phyloP scores from a whole-genome alignment of 768 basidiomycete species.

The Calocybe indica region DNA sequence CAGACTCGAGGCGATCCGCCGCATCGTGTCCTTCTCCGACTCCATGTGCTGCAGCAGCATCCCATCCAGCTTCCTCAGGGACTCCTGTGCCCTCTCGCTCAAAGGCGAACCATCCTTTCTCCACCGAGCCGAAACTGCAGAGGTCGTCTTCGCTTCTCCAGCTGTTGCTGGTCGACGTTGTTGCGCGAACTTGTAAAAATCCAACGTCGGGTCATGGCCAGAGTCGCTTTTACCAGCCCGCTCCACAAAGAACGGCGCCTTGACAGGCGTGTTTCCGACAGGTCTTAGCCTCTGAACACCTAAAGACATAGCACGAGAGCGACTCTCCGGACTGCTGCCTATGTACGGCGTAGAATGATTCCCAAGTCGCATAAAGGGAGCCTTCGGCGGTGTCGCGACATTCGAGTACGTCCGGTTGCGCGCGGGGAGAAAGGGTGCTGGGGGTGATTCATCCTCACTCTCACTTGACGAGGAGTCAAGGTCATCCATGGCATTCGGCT shows the following conservation, averaged over 20 bases:
- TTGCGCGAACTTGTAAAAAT: slow-evolving; percentile 41
- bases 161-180: slow-evolving; percentile 19
- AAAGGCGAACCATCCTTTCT: slow-evolving; percentile 27
- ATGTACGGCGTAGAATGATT: slow-evolving; percentile 70
- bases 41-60: slow-evolving; percentile 81
- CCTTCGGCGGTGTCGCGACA: slow-evolving; percentile 23
- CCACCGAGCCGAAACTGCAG: slow-evolving; percentile 7
- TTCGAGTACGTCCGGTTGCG: slow-evolving; percentile 33
- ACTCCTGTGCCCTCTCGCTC: slow-evolving; percentile 46
- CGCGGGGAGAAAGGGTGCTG: slow-evolving; percentile 14
- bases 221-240: slow-evolving; percentile 33
- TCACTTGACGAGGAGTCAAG: slow-evolving; percentile 57
- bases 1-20: slow-evolving; percentile 56
- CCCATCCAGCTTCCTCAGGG: slow-evolving; percentile 65
- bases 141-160: neutral
- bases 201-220: slow-evolving; percentile 31
- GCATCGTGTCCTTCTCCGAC: slow-evolving; percentile 74
- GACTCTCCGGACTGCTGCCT: slow-evolving; percentile 29
- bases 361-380: slow-evolving; percentile 56
- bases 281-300: slow-evolving; percentile 37
- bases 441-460: slow-evolving; percentile 27
- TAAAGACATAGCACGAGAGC: slow-evolving; percentile 23
- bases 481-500: slow-evolving; percentile 70
- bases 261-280: slow-evolving; percentile 44
- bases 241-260: slow-evolving; percentile 40